Evolutionary conservation across 257 asterid genomes (phyloP), one percentile per base, ranked within the genome.

Genomic region (Lycium ferocissimum): DNA sequence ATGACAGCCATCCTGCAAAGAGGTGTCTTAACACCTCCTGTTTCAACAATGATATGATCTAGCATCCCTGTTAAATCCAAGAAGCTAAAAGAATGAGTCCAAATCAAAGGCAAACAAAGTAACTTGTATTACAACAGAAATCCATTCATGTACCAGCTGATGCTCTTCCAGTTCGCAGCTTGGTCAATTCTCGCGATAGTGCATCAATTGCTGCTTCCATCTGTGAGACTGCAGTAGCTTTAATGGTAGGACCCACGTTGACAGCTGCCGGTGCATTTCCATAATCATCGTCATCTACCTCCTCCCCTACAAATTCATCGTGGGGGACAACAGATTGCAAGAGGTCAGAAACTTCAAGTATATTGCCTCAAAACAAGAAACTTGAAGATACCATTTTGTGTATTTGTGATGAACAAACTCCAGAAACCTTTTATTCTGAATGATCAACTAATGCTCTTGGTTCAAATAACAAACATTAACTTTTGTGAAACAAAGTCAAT

Each of bases 191-290:
- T 81, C 99, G 96, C 0, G 98, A 91, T 70, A 96, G 86, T 0
- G 99, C 90, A 67, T 96, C 99, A 83, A 93, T 85, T 71, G 99
- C 97, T 11, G 97, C 91, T 81, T 91, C 97, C 99, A 96, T 96
- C 88, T 89, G 99, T 2, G 94, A 88, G 9, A 81, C 79, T 7
- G 98, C 90, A 43, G 90, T 43, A 63, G 93, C 87, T 88, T 94
- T 96, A 51, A 89, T 85, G 49, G 81, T 86, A 47, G 89, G 86
- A 49, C 91, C 94, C 69, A 96, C 84, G 37, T 93, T 90, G 79
- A 82, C 92, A 14, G 56, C 58, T n/a, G 80, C 58, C 22, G 22
- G 56, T 71, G 66, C 66, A 38, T 61, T 87, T 33, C 82, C 91
- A 45, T 88, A 93, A 5, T 89, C 92, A 8, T 88, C 93, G 0